Evolutionary conservation across 1,139 yeast species (phyloP), one percentile per base, ranked within the genome.

Genomic region (Suhomyces bokatorum): DNA sequence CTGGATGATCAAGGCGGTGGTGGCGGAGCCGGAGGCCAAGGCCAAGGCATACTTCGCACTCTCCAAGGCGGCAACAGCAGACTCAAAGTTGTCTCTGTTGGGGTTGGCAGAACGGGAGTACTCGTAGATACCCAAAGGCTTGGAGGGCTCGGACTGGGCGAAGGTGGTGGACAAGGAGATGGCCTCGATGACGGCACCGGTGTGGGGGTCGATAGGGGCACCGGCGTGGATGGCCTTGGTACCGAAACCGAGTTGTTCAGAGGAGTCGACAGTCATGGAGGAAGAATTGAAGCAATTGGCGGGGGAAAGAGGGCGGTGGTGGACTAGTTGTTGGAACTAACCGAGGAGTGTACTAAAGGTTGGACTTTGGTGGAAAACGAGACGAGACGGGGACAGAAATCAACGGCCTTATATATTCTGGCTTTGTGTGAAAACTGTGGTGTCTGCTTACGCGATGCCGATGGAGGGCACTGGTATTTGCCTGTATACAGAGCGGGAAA

Each of bases 71-170:
- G 96, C 96, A 47, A 88, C 80, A 9, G 90, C 95, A 42, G 70
- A 70, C 69, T 89, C 96, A 54, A 89, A 83, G 63, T 81, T 83
- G 65, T 83, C 84, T 71, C 96, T 82, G 78, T 88, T 88, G 53
- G 96, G 96, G 71, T 89, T 89, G 52, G 87, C 84, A 27, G 95
- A 85, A 66, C 96, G 79, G 24, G 95, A 86, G 73, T 89, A 89
- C 65, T 89, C 96, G 68, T 83, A 88, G 40, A 69, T 77, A 40
- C 96, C 95, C 45, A 88, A 63, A 45, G 96, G 96, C 57, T 78
- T 70, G 39, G 89, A 81, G 45, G 96, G 95, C 49, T 80, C 80
- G 42, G 79, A 66, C 67, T 89, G 96, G 46, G 90, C 93, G 70
- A 83, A 88, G 22, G 96, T 88, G 53, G 96, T 88, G 39, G 93